Evolutionary conservation across 169 alveolate genomes (phyloP), one percentile per base, ranked within the genome.

Genomic region (Cryptosporidium andersoni): DNA sequence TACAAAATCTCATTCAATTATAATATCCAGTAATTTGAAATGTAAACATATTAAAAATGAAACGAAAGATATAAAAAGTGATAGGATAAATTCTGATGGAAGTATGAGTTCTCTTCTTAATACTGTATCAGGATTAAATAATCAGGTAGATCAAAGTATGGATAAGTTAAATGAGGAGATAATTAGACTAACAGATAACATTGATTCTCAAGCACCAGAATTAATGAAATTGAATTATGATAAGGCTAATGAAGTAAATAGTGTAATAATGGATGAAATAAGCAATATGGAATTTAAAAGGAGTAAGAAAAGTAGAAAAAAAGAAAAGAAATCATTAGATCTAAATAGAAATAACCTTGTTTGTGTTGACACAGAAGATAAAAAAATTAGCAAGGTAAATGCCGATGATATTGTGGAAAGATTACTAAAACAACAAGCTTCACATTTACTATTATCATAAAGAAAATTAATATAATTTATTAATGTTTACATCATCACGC

Each of bases 351-450:
- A 16, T 55, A 64, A 16, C 48, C 80, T 42, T 64, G 34, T 37
- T 25, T 25, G 25, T 25, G 25, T 25, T 25, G 0, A 25, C 25
- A 25, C 0, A 25, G 25, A 25, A 60, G 63, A 2, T 53, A 37
- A 53, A 9, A 60, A 60, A 6, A 2, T 39, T 3, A 63, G 60
- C 25, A 12, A 58, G 40, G 67, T 25, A 45, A 43, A 62, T 12
- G 39, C 85, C 5, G 60, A 60, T 4, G 85, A 74, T 34, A 58
- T 39, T 34, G 85, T 74, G 1, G 67, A 74, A 7, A 74, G 43
- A 55, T 55, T 74, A 14, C 40, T 74, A 45, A 66, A 74, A 42
- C 85, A 74, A 39, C 85, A 74, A 58, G 60, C 85, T 34, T 58
- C 49, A 63, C 85, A 74, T 42, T 63, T 74, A 8, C 60, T 74